Percentiles rank a stretch among this genome's conserved stretches.
These are phyloP conservation scores for Solanum hybrid DNA, from an alignment of 305 asterid genomes.

Conservation along the genomic window DNA sequence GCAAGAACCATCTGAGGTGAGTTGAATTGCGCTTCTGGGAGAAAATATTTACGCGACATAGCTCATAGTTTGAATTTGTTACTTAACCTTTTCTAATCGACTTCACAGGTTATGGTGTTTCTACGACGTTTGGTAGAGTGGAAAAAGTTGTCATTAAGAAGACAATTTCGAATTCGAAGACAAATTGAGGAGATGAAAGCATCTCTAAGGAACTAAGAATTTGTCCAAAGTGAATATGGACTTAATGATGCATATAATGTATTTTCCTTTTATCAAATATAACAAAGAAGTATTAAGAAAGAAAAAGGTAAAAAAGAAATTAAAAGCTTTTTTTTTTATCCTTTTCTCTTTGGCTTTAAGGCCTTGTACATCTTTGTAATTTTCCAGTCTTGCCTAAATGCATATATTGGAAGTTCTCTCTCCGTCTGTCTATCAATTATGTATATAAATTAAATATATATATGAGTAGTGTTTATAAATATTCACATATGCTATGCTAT, in stretches of 20 bases:
- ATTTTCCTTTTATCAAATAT: slow-evolving; percentile 9
- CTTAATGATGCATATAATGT: slow-evolving; percentile 14
- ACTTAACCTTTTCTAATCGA: background rate
- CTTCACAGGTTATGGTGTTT: slow-evolving; percentile 67
- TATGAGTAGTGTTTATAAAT: background rate
- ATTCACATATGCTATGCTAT: background rate
- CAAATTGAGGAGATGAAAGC: slow-evolving; percentile 42
- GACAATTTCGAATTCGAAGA: slow-evolving; percentile 42
- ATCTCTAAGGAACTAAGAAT: slow-evolving; percentile 21
- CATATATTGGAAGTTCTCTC: background rate
- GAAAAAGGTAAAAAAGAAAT: slow-evolving; percentile 13
- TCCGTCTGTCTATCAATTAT: background rate
- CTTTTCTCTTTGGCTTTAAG: slow-evolving; percentile 13
- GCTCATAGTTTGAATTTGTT: background rate
- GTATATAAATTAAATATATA: background rate
- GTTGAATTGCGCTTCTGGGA: background rate
- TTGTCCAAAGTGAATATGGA: slow-evolving; percentile 6
- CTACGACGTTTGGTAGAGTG: slow-evolving; percentile 66
- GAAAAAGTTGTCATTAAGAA: slow-evolving; percentile 40
- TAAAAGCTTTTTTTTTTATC: background rate
- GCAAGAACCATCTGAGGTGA: slow-evolving; percentile 85
- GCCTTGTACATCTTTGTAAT: slow-evolving; percentile 38
- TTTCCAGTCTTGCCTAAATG: slow-evolving; percentile 9
- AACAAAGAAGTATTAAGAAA: slow-evolving; percentile 9
- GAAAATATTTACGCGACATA: background rate